Evolutionary conservation across 1,139 yeast species (phyloP).

Genomic region (Debaryomycetaceae sp.): DNA sequence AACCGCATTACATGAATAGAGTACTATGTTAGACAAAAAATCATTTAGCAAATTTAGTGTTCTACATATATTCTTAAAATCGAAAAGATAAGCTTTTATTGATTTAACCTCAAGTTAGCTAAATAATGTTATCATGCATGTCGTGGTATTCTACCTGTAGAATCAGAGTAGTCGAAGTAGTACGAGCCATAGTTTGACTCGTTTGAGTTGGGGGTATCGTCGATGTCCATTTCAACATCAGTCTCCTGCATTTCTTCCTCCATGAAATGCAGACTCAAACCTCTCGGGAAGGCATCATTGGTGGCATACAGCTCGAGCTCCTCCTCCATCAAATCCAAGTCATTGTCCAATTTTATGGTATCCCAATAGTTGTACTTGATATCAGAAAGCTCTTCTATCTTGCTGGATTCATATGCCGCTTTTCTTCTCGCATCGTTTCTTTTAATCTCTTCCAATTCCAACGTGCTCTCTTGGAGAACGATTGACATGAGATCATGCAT

Average conservation of each 20-base stretch:
- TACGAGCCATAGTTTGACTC: slow-evolving; percentile 25
- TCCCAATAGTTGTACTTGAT: slow-evolving; percentile 40
- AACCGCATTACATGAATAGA: neutral
- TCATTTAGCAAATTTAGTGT: too few species aligned
- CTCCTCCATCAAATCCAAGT: slow-evolving; percentile 26
- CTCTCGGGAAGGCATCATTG: slow-evolving; percentile 38
- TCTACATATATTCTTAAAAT: too few species aligned
- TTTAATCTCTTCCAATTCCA: slow-evolving; percentile 19
- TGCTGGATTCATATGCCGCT: neutral
- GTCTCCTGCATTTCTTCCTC: slow-evolving; percentile 23
- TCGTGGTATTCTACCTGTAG: neutral
- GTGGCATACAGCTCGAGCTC: slow-evolving; percentile 12
- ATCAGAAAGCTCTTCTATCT: slow-evolving; percentile 9
- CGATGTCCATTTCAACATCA: slow-evolving; percentile 7
- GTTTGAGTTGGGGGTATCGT: neutral
- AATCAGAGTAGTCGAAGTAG: slow-evolving; percentile 9
- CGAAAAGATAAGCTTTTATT: too few species aligned
- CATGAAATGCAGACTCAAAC: slow-evolving; percentile 20
- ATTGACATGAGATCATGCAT: slow-evolving; percentile 22
- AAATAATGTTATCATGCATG: too few species aligned
- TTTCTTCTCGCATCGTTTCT: slow-evolving; percentile 8
- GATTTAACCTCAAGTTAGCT: too few species aligned
- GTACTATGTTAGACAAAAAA: neutral
- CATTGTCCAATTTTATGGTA: slow-evolving; percentile 21
- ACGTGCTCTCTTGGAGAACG: slow-evolving; percentile 23